phyloP scores from a whole-genome alignment of 768 basidiomycete genomes.

The Kwoniella europaea region DNA sequence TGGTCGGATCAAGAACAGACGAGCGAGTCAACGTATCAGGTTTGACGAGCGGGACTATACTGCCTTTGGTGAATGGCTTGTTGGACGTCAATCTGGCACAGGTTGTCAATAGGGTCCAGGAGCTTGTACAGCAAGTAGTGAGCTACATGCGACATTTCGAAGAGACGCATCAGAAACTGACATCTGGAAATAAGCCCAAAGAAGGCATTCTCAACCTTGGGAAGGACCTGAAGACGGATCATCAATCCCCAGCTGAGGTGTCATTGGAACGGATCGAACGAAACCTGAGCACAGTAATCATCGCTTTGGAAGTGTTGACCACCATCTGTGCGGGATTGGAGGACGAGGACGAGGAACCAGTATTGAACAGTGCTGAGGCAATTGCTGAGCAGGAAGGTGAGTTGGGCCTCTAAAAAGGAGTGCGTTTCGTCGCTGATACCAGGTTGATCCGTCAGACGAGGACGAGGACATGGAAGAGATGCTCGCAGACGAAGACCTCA shows the following conservation, averaged over 20 bases:
- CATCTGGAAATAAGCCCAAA: constrained; percentile 28
- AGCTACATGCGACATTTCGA: constrained; percentile 14
- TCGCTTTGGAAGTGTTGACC: constrained; percentile 86
- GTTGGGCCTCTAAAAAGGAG: not conserved
- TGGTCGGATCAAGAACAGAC: constrained; percentile 33
- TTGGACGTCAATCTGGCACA: constrained; percentile 47
- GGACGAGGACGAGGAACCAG: constrained; percentile 53
- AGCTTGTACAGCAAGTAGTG: constrained; percentile 42
- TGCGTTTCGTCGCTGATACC: not conserved
- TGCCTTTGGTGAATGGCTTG: constrained; percentile 50
- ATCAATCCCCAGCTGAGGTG: constrained; percentile 70
- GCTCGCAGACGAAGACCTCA: constrained; percentile 57
- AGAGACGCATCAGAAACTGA: not conserved
- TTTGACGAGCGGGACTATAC: constrained; percentile 45
- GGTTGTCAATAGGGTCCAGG: constrained; percentile 37
- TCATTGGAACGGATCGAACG: constrained; percentile 76
- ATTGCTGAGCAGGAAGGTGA: constrained; percentile 28
- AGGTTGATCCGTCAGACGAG: constrained; percentile 32
- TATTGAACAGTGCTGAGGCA: constrained; percentile 16
- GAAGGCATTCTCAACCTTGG: constrained; percentile 31
- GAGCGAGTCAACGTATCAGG: constrained; percentile 34
- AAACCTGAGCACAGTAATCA: constrained; percentile 72
- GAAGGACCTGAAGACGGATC: constrained; percentile 74
- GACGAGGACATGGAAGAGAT: constrained; percentile 52
- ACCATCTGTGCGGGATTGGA: constrained; percentile 83